Percentiles rank a stretch among this genome's conserved stretches.
Evolutionary conservation across 441 rosid genomes (phyloP).

Genomic region (Capsella rubella): DNA sequence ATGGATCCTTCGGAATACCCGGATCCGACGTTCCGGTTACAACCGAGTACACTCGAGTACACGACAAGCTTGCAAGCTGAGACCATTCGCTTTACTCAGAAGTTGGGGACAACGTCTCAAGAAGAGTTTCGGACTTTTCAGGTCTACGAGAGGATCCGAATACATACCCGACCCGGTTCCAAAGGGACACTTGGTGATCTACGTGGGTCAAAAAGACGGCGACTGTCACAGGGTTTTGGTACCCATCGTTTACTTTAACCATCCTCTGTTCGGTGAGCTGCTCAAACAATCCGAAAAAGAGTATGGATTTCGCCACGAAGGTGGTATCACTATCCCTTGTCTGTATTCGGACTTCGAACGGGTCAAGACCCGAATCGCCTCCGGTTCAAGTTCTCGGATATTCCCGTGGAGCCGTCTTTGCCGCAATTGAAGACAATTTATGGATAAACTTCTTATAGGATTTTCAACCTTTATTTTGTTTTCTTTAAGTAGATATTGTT

Average conservation of each 20-base stretch:
- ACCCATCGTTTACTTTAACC: constrained; percentile 84
- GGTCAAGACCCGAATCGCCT: constrained; percentile 68
- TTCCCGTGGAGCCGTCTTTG: constrained; percentile 50
- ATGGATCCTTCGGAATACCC: constrained; percentile 50
- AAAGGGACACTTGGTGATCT: constrained; percentile 76
- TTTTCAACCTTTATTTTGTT: not conserved
- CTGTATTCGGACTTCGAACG: constrained; percentile 75
- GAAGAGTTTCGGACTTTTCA: constrained; percentile 50
- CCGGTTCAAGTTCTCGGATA: constrained; percentile 53
- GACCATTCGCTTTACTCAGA: constrained; percentile 55
- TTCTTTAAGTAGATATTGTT: constrained; percentile 14
- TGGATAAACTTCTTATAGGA: constrained; percentile 2
- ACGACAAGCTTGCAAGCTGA: constrained; percentile 28
- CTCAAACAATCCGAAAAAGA: constrained; percentile 75
- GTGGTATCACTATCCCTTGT: constrained; percentile 92
- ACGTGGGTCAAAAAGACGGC: constrained; percentile 73
- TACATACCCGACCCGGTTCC: constrained; percentile 55
- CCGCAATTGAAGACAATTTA: constrained; percentile 40
- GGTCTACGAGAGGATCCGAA: constrained; percentile 50
- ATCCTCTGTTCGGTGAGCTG: constrained; percentile 81
- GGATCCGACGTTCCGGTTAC: constrained; percentile 44
- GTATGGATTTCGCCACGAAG: constrained; percentile 75
- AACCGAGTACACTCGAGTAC: constrained; percentile 36
- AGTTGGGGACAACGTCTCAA: constrained; percentile 67
- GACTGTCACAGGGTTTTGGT: constrained; percentile 77